Base-by-base conservation (phyloP, 2,329 filamentous ascomycete genomes). In the Venturia asperata region DNA sequence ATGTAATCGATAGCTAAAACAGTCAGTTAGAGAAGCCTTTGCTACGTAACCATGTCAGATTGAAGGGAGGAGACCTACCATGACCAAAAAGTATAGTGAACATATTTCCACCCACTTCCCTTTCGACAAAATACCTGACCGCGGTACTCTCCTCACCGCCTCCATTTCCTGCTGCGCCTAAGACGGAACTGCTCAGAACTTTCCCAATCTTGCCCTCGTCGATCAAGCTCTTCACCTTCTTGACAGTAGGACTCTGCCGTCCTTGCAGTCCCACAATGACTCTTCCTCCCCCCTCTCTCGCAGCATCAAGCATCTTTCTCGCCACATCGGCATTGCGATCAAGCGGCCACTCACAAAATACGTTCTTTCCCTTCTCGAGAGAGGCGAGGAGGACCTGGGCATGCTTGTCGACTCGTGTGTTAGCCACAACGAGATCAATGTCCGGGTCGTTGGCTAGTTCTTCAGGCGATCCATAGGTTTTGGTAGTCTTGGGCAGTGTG, bases 261-360 rank as follows among this genome's bases (percentile, higher is more conserved):
- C 74, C 79, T 69, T 84, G 82, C 6, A 82, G 66, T 1, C 81
- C 81, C 1, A 83, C 74, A 30, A 80, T 72, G 0, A 79, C 83
- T 60, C 72, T 74, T 11, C 78, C 73, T 0, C 75, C 74, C 39
- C 77, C 77, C 24, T 71, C 64, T 52, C 75, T 72, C 0, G 80
- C 80, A 13, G 82, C 66, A 0, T 70, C 69, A 0, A 73, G 69
- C 27, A 84, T 71, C 67, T 81, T 77, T 52, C 77, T 74, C 0
- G 79, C 75, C 66, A 81, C 74, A 0, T 69, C 67, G 1, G 77
- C 62, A 55, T 75, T 79, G 3, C 74, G 72, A 0, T 73, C 80
- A 0, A 82, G 72, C 2, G 79, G 81, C 80, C 80, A 81, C 68
- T 83, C 81, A 21, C 78, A 75, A 64, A 79, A 82, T 15, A 80